Base-by-base conservation (phyloP, 129 eudicot species). In the Erigeron canadensis region DNA sequence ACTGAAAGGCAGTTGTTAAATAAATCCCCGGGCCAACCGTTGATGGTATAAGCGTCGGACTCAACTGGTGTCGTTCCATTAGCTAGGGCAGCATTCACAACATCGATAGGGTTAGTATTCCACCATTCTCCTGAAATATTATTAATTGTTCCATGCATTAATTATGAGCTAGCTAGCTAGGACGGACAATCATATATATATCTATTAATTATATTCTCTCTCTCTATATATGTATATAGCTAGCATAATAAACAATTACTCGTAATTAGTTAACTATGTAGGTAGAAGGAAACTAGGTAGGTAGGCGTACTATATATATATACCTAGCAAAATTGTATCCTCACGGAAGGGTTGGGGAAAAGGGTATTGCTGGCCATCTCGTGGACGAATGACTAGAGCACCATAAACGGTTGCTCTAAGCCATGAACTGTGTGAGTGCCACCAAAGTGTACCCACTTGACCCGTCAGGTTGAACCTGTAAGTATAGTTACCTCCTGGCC, bases 391-490 rank as follows among this genome's bases (percentile, higher is more conserved):
- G 9, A 89, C 21, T 13, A 89, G 78, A 9, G 83, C 90, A 18
- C 96, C 93, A 59, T 89, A 59, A 13, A 89, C 93, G 0, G 96
- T 89, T 1, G 96, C 93, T 40, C 96, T 86, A 28, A 84, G 90
- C 86, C 88, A 84, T 10, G 48, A 53, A 55, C 70, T 81, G 39
- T 89, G 96, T 40, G 96, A 80, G 46, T 89, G 93, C 96, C 93
- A 89, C 96, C 96, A 89, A 5, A 89, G 81, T 15, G 93, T 89
- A 5, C 96, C 96, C 17, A 80, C 90, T 61, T 86, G 96, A 1
- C 84, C 76, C 0, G 85, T 82, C 5, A 86, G 22, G 50, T 66
- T 86, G 51, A 86, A 89, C 60, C 67, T 75, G 67, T 89, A 89
- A 2, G 88, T 86, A 53, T 84, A 86, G 77, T 75, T 89, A 57